phyloP scores from a whole-genome alignment of 441 rosid species.

The Capsella rubella region DNA sequence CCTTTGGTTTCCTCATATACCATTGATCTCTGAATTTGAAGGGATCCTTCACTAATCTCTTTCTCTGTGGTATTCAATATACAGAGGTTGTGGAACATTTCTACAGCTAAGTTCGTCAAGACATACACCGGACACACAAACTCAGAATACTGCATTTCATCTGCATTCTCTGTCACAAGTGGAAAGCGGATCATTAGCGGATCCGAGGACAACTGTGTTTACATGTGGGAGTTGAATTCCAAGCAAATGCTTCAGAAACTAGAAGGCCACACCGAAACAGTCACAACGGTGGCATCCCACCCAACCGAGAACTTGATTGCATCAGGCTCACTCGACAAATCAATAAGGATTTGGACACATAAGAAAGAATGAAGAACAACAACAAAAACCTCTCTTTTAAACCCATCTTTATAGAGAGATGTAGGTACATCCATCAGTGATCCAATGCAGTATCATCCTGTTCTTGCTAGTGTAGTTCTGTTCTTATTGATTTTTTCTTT shows the following conservation, averaged over 20 bases:
- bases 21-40: not conserved
- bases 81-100: conserved; percentile 89
- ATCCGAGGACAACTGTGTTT: conserved; percentile 80
- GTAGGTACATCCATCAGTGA: not conserved
- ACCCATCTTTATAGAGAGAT: not conserved
- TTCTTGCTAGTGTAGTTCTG: not conserved
- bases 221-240: conserved; percentile 87
- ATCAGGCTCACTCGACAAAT: conserved; percentile 82
- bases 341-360: conserved; percentile 84
- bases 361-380: conserved; percentile 52
- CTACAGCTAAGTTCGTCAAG: conserved; percentile 80
- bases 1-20: not conserved
- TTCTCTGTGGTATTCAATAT: conserved; percentile 6
- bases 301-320: conserved; percentile 80
- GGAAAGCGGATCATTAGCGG: conserved; percentile 84
- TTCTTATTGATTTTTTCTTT: not conserved
- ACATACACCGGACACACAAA: conserved; percentile 82
- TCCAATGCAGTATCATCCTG: not conserved
- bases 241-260: conserved; percentile 81
- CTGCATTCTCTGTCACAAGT: conserved; percentile 76
- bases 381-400: not conserved
- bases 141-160: conserved; percentile 69
- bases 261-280: conserved; percentile 87
- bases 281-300: conserved; percentile 81
- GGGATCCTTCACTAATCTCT: not conserved